Conservation (phyloP, 2,329 filamentous ascomycete species). For the Stagonosporopsis chrysanthemi region DNA sequence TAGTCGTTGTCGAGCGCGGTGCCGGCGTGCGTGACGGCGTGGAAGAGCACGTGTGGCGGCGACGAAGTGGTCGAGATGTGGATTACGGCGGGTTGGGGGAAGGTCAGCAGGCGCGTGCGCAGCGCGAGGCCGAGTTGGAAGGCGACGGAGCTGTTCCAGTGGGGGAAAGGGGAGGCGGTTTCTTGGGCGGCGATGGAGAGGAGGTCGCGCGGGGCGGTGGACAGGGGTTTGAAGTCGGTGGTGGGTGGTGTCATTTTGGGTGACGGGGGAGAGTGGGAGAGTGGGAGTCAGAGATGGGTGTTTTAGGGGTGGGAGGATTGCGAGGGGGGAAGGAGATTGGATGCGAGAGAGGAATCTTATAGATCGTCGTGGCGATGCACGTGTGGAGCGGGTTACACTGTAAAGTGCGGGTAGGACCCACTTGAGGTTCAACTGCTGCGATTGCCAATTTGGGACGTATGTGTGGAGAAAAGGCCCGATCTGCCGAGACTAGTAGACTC, state of each 20-base stretch:
- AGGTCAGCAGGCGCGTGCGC: slow-evolving; percentile 64
- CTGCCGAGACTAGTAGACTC: not conserved
- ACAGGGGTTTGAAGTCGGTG: slow-evolving; percentile 33
- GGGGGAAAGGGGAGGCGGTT: slow-evolving; percentile 48
- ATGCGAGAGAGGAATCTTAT: not conserved
- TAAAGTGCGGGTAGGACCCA: slow-evolving; percentile 5
- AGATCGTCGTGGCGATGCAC: slow-evolving; percentile 2
- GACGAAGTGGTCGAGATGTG: slow-evolving; percentile 66
- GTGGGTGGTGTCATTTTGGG: slow-evolving; percentile 26
- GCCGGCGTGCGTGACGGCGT: slow-evolving; percentile 70
- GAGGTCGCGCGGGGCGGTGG: slow-evolving; percentile 43
- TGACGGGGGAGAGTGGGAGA: not conserved
- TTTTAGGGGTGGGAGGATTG: not conserved
- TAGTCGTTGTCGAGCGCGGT: slow-evolving; percentile 73
- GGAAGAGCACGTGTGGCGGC: slow-evolving; percentile 69
- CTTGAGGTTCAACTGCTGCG: slow-evolving; percentile 18
- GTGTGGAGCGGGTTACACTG: slow-evolving; percentile 1
- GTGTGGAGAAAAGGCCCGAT: slow-evolving; percentile 4
- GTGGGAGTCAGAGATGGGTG: not conserved
- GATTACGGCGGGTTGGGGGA: slow-evolving; percentile 64
- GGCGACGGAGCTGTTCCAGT: slow-evolving; percentile 68
- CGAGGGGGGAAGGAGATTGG: not conserved
- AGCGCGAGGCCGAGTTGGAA: slow-evolving; percentile 69
- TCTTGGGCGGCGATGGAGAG: slow-evolving; percentile 51
- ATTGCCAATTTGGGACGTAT: slow-evolving; percentile 20